phyloP scores from a whole-genome alignment of 1,284 basidiomycete genomes.

The Papiliotrema terrestris region DNA sequence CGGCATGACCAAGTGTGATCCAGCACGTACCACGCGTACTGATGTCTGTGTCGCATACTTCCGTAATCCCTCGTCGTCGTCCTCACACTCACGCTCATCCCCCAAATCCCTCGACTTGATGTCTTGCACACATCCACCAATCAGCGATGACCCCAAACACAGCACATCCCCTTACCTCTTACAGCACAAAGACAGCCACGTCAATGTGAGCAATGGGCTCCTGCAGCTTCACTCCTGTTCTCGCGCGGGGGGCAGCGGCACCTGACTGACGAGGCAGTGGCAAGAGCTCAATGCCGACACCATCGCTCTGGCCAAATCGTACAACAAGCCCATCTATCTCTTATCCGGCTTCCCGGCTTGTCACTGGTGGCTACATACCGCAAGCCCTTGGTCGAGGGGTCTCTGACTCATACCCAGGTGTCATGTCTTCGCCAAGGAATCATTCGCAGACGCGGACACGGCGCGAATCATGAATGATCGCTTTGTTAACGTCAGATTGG shows the following conservation, averaged over 20 bases:
- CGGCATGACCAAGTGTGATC: too few relatives aligned
- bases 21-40: too few relatives aligned
- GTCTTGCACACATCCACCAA: too few relatives aligned
- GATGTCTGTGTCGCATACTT: too few relatives aligned
- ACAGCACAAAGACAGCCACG: slow-evolving; percentile 53
- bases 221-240: neutral
- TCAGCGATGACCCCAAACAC: too few relatives aligned
- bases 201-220: slow-evolving; percentile 21
- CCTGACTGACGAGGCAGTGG: slow-evolving; percentile 38
- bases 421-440: slow-evolving; percentile 48
- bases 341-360: slow-evolving; percentile 52
- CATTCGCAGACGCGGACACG: slow-evolving; percentile 50
- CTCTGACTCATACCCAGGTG: slow-evolving; percentile 10
- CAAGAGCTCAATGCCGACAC: slow-evolving; percentile 52
- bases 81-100: too few relatives aligned
- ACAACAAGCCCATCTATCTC: slow-evolving; percentile 52
- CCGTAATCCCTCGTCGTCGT: too few relatives aligned
- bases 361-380: slow-evolving; percentile 31
- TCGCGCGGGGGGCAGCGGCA: too few relatives aligned
- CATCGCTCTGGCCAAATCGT: slow-evolving; percentile 47
- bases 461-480: slow-evolving; percentile 53
- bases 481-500: slow-evolving; percentile 54
- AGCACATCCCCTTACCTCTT: slow-evolving; percentile 53
- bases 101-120: too few relatives aligned
- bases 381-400: too few relatives aligned